Conservation (phyloP, 2,329 filamentous ascomycete genomes). For the Chrysoporthe austroafricana region DNA sequence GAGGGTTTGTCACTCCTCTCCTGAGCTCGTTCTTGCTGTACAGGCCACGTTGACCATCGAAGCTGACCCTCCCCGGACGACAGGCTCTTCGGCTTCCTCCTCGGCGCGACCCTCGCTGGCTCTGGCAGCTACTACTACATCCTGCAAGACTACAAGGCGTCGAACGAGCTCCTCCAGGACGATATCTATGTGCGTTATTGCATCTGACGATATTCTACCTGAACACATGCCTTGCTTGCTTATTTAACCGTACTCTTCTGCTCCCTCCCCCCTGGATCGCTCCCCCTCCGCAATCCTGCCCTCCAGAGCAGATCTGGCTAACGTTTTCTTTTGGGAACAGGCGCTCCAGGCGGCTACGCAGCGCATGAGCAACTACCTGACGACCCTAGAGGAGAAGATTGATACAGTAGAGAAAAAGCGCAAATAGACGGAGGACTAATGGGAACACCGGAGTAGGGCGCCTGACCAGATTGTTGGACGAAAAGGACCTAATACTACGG, state of each 20-base stretch:
- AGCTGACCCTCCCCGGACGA: conserved; percentile 1
- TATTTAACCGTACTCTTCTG: background rate
- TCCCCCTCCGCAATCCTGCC: background rate
- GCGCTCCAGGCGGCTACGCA: conserved; percentile 86
- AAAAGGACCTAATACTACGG: conserved; percentile 2
- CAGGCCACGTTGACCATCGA: background rate
- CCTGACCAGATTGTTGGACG: background rate
- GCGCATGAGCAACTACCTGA: conserved; percentile 82
- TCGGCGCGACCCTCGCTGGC: conserved; percentile 80
- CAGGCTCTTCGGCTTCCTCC: conserved; percentile 89
- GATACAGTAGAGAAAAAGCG: conserved; percentile 67
- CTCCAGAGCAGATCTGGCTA: conserved; percentile 13
- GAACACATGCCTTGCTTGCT: conserved; percentile 14
- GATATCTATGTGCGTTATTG: conserved; percentile 86
- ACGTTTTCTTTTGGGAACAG: conserved; percentile 47
- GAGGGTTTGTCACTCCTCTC: conserved; percentile 49
- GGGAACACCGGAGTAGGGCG: background rate
- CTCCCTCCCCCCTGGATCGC: conserved; percentile 4
- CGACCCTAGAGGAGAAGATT: conserved; percentile 79
- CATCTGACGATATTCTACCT: conserved; percentile 40
- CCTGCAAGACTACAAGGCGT: conserved; percentile 88
- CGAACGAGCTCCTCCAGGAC: conserved; percentile 90
- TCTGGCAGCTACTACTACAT: conserved; percentile 89
- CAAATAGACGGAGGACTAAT: conserved; percentile 51
- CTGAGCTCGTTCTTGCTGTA: too few species aligned